Base-by-base conservation (phyloP, 2,329 filamentous ascomycete genomes). In the Exophiala spinifera region DNA sequence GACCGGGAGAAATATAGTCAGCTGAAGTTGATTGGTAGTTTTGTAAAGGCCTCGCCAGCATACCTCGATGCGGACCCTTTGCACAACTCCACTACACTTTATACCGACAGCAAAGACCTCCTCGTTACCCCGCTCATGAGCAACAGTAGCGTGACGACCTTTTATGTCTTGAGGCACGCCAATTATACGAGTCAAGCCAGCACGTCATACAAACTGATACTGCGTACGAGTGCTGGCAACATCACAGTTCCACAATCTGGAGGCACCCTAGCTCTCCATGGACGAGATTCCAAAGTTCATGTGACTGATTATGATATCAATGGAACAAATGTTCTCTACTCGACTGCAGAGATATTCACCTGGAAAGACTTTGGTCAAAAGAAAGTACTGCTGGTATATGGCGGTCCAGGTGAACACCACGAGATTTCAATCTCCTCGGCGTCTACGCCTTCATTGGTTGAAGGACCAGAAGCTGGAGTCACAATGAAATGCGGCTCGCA, bases 1-100 rank as follows among this genome's bases (percentile, higher is more conserved):
- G 72, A 77, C 23, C 79, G 87, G 1, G 87, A 91, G 66, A 92
- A 92, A 67, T 92, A 90, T 67, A 85, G 83, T 39, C 88, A 94
- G 67, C 75, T 88, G 21, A 94, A 92, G 65, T 79, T 92, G 1
- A 74, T 89, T 59, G 87, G 82, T 21, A 87, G 89, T 62, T 92
- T 92, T 69, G 69, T 89, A 49, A 85, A 85, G 62, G 86, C 84
- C 0, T 88, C 86, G 0, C 85, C 87, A 0, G 82, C 80, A 0
- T 91, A 89, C 63, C 71, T 90, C 15, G 79, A 80, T 2, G 80
- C 84, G 0, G 75, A 73, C 0, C 79, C 84, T 1, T 77, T 78
- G 10, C 73, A 76, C 61, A 66, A 73, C 33, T 75, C 64, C 2
- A 69, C 68, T 33, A 69, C 76, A 8, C 71, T 73, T 5, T 79